These are phyloP conservation scores for Ophiostoma tasmaniense DNA, from an alignment of 2,329 filamentous ascomycete genomes.

Conservation along the genomic window DNA sequence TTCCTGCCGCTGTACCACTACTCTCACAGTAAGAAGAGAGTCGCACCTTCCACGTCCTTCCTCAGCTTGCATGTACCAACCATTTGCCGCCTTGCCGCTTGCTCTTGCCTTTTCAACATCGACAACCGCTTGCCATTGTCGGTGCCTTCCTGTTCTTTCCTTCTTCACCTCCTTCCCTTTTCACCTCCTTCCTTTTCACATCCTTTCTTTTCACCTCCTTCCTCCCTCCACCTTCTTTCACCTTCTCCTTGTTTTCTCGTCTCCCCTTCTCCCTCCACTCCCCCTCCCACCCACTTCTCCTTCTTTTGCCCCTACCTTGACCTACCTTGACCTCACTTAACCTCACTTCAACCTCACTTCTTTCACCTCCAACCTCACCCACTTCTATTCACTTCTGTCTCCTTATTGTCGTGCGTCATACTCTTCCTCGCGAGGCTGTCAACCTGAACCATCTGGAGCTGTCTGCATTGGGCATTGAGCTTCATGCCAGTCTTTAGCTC, in stretches of 20 bases:
- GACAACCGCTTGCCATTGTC: not conserved
- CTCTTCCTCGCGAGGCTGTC: not conserved
- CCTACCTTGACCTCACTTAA: too few relatives aligned
- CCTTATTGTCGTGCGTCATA: not conserved
- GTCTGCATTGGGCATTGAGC: constrained; percentile 3
- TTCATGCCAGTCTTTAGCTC: not conserved
- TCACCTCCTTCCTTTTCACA: not conserved
- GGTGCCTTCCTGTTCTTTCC: not conserved
- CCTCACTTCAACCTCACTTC: not conserved
- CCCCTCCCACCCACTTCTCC: not conserved
- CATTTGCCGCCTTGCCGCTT: not conserved
- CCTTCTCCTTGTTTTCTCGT: not conserved
- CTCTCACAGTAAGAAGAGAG: too few relatives aligned
- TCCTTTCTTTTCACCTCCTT: not conserved
- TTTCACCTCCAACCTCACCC: not conserved
- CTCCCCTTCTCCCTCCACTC: not conserved
- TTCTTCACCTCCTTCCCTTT: not conserved
- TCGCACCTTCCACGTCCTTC: not conserved
- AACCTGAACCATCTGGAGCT: not conserved
- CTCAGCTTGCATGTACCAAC: not conserved
- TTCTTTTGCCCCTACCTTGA: not conserved
- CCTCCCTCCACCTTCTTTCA: not conserved
- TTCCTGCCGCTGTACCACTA: not conserved
- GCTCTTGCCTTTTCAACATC: not conserved
- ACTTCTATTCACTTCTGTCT: not conserved